Evolutionary conservation across 768 basidiomycete genomes (phyloP), one percentile per base, ranked within the genome.

Genomic region (Suillus bovinus): DNA sequence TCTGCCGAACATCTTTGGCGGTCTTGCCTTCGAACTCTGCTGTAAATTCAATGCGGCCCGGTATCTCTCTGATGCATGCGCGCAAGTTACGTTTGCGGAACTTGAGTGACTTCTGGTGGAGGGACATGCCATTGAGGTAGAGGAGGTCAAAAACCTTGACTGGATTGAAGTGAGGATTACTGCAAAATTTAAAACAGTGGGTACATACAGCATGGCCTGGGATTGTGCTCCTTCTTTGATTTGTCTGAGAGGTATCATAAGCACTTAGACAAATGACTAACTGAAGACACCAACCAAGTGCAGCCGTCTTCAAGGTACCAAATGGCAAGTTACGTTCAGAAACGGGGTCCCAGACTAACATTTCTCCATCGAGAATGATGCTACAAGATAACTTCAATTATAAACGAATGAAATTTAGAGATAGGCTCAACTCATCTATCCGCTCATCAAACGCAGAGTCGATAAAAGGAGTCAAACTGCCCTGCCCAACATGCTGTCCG

Each of bases 121-220:
- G 82, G 4, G 89, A 88, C 71, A 82, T 81, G n/a, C 89, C 90
- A 66, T 96, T 95, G 62, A 97, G 81, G 70, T 91, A 94, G 1
- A 99, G 79, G 24, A 99, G 79, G 74, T 99, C 97, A 70, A 99
- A 99, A 11, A 99, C 85, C 76, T 97, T 99, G 84, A 97, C 96
- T 98, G 64, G n/a, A 41, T 59, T 54, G 17, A 16, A 22, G 34
- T n/a, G 34, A 17, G 17, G 31, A 31, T 10, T 39, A 81, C 91
- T 66, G 36, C 17, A 38, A 38, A 24, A 38, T 27, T 24, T 56
- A 11, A 17, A 56, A 27, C 17, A 13, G 24, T 38, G 5, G 17
- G n/a, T 10, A 6, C 54, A 38, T 71, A 96, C 95, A 96, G 77
- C 96, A 97, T 3, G 96, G 96, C 4, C 95, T 85, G 47, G 94